Evolutionary conservation across 441 rosid genomes (phyloP).

Genomic region (Corymbia citriodora): DNA sequence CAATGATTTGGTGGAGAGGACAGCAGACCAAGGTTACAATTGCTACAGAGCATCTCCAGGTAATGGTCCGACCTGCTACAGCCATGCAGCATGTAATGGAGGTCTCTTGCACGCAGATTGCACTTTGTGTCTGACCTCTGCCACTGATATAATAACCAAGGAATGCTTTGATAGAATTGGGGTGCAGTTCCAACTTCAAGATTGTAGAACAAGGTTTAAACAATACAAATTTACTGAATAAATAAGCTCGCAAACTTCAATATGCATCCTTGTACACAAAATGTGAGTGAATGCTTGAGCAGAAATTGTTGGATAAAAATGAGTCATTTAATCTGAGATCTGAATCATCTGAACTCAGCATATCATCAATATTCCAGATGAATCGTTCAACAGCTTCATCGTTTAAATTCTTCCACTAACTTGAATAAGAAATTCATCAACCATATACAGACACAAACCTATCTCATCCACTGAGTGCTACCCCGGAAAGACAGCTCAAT

Average conservation of each 20-base stretch:
- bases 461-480: background rate
- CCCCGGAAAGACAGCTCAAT: background rate
- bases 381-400: background rate
- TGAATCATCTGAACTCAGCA: background rate
- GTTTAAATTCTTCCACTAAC: background rate
- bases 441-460: background rate
- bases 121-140: background rate
- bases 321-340: background rate
- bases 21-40: background rate
- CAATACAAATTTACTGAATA: background rate
- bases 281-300: background rate
- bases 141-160: background rate
- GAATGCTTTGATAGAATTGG: background rate
- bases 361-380: background rate
- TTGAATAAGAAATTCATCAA: background rate
- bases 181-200: background rate
- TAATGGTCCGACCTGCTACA: background rate
- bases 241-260: background rate
- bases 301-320: background rate
- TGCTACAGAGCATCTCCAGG: background rate
- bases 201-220: background rate
- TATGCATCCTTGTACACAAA: background rate
- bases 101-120: background rate
- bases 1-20: background rate
- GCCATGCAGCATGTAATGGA: background rate